phyloP scores from a whole-genome alignment of 2,329 filamentous ascomycete genomes.

The Aspergillus calidoustus region DNA sequence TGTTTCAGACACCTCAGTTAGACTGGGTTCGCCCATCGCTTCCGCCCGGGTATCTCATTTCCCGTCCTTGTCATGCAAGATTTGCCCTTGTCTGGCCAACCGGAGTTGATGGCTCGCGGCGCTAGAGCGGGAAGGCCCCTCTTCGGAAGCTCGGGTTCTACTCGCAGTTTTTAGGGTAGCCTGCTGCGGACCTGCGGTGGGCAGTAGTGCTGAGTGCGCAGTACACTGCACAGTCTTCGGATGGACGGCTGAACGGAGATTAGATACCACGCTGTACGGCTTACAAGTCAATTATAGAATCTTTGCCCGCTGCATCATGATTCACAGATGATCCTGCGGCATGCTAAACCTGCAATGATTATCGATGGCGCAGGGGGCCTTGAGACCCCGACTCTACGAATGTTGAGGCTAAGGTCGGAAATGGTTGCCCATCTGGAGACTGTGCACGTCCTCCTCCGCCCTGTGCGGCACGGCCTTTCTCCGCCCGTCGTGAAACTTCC shows the following conservation, averaged over 20 bases:
- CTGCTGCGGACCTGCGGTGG: neutral
- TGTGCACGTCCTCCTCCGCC: neutral
- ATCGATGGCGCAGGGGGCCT: neutral
- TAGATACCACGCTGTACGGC: neutral
- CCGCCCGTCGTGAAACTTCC: slow-evolving; percentile 12
- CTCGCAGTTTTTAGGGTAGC: neutral
- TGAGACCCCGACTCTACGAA: neutral
- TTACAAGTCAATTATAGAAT: neutral
- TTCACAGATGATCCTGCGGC: neutral
- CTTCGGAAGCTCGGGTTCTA: slow-evolving; percentile 21
- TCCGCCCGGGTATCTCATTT: neutral
- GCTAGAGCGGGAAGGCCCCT: slow-evolving; percentile 19
- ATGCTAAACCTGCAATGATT: neutral
- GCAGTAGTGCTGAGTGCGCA: neutral
- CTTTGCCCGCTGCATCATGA: neutral
- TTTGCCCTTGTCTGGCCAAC: slow-evolving; percentile 17
- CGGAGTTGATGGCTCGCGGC: slow-evolving; percentile 21
- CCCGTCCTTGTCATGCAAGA: slow-evolving; percentile 17
- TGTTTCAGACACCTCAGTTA: neutral
- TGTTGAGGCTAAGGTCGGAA: neutral
- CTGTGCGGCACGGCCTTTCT: neutral
- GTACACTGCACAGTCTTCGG: neutral
- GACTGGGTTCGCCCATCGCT: neutral
- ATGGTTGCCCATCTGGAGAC: slow-evolving; percentile 2
- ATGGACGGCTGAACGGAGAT: neutral